A percentile compares a stretch with the other conserved stretches of the same genome.
Conservation (phyloP, 2,329 filamentous ascomycete genomes). For the Fusarium globosum region DNA sequence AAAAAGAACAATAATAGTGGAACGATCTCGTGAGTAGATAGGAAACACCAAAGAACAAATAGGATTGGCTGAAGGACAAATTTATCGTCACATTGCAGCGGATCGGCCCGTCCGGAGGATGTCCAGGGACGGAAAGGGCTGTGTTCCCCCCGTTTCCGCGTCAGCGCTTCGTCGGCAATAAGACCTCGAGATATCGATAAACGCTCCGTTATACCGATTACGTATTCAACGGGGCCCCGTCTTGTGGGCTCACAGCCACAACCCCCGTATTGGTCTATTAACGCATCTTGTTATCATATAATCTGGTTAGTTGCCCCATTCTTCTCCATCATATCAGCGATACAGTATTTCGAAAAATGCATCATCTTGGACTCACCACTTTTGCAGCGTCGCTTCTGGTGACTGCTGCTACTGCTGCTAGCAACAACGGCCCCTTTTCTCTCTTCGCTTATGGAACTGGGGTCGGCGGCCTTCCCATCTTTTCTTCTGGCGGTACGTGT, state of each 20-base stretch:
- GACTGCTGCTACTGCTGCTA: not conserved
- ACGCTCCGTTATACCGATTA: not conserved
- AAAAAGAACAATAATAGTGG: not conserved
- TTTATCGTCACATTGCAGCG: not conserved
- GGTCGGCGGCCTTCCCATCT: not conserved
- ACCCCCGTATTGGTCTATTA: not conserved
- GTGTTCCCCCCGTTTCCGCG: not conserved
- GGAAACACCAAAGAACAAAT: not conserved
- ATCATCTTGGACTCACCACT: not conserved
- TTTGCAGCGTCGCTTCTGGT: not conserved
- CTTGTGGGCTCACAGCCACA: not conserved
- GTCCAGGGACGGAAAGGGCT: not conserved
- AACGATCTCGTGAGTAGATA: not conserved
- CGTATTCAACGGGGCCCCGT: not conserved
- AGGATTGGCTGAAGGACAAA: not conserved
- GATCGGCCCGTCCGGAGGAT: not conserved
- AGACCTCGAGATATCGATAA: not conserved
- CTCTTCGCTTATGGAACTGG: conserved; percentile 11
- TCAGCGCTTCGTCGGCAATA: not conserved
- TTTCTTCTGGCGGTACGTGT: conserved; percentile 1
- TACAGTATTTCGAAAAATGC: not conserved
- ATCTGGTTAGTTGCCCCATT: not conserved
- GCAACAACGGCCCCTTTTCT: not conserved
- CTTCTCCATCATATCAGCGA: not conserved
- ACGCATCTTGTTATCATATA: not conserved